phyloP scores from a whole-genome alignment of 192 early-diverging fungal species.

The Linderina pennispora region DNA sequence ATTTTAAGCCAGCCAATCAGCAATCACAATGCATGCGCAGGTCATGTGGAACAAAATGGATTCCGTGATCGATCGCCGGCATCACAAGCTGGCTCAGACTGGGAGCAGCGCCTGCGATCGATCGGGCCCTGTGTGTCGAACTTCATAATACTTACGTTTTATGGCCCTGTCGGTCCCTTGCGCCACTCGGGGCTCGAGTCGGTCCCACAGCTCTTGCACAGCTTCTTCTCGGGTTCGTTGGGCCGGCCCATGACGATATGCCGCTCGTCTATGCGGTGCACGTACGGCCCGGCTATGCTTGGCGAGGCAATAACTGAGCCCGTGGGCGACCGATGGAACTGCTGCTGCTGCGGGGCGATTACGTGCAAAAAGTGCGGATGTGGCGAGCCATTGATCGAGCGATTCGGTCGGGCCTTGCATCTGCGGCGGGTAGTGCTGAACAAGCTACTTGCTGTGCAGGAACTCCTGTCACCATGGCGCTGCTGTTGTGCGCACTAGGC shows the following conservation, averaged over 20 bases:
- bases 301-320: slow-evolving; percentile 29
- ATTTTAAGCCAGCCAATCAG: neutral
- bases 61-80: too few relatives aligned
- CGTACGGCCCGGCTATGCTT: slow-evolving; percentile 15
- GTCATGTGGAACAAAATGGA: slow-evolving; percentile 1
- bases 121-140: too few relatives aligned
- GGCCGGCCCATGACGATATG: too few relatives aligned
- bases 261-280: slow-evolving; percentile 11
- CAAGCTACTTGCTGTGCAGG: slow-evolving; percentile 2
- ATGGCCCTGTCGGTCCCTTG: slow-evolving; percentile 49
- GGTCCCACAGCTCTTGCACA: slow-evolving; percentile 48
- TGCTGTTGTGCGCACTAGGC: neutral
- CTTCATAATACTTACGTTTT: slow-evolving; percentile 50
- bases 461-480: slow-evolving; percentile 1
- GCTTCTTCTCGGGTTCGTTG: slow-evolving; percentile 40
- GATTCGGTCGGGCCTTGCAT: slow-evolving; percentile 4
- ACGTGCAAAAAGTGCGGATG: slow-evolving; percentile 16
- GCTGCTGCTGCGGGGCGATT: slow-evolving; percentile 19
- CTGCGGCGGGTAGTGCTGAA: slow-evolving; percentile 1
- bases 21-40: neutral
- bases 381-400: too few relatives aligned
- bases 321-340: slow-evolving; percentile 37
- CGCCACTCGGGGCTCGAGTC: slow-evolving; percentile 53
- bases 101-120: too few relatives aligned
- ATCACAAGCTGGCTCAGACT: too few relatives aligned